Conservation (phyloP, 345 rosid genomes). For the Bretschneidera sinensis region DNA sequence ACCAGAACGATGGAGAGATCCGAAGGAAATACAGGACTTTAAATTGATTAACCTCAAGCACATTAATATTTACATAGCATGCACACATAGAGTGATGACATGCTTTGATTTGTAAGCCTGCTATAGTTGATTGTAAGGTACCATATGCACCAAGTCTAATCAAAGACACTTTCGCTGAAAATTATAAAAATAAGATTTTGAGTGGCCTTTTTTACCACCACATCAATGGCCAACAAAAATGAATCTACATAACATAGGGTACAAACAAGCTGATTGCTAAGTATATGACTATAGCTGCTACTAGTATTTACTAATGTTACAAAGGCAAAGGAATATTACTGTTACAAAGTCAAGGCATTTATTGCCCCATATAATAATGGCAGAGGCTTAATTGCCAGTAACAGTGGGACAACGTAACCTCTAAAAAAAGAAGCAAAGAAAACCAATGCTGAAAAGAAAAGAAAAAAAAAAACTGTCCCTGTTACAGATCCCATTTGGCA, state of each 20-base stretch:
- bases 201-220: background rate
- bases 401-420: too few relatives aligned
- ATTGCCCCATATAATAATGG: constrained; percentile 1
- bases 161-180: background rate
- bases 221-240: background rate
- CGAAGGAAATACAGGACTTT: constrained; percentile 46
- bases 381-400: background rate
- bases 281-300: background rate
- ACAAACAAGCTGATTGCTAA: background rate
- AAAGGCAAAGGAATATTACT: too few relatives aligned
- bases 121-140: too few relatives aligned
- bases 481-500: constrained; percentile 4
- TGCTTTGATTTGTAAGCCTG: background rate
- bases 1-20: constrained; percentile 32
- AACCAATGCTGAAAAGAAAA: constrained; percentile 4
- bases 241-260: constrained; percentile 3
- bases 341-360: too few relatives aligned
- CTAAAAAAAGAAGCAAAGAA: background rate
- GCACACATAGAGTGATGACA: background rate
- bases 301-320: constrained; percentile 4
- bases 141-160: too few relatives aligned
- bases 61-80: background rate
- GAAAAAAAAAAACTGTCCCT: background rate
- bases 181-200: too few relatives aligned
- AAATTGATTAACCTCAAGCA: constrained; percentile 7